Evolutionary conservation across 805 yeast species (phyloP), one percentile per base, ranked within the genome.

Genomic region (Pichia exigua): DNA sequence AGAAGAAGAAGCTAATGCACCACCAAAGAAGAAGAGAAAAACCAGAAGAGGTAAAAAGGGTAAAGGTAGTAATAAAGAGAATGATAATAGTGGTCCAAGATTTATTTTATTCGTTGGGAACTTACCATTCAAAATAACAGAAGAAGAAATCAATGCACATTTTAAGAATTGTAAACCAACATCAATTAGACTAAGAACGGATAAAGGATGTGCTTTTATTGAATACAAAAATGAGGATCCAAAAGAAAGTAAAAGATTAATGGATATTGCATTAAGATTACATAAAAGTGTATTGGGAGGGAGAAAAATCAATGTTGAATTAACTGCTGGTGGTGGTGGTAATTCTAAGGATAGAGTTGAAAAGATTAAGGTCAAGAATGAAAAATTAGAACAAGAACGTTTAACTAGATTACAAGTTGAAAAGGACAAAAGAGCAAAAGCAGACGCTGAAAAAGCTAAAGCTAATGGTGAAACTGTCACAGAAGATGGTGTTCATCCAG

Each of bases 261-360:
- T 94, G 83, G 96, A 89, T 61, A 75, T 79, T 45, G 97, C 97
- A 0, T 73, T 94, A 59, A 74, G 85, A 56, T 78, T 87, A 74
- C 97, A 94, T 67, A 96, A 88, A 67, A 75, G 92, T 4, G 61
- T 72, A 11, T 65, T 92, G 57, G 76, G 79, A 52, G 75, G 77
- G 44, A 76, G 97, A 59, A 88, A 83, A 65, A 91, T 94, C 62
- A 94, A 94, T 63, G 97, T 94, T 38, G 99, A 94, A 66, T 75
- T 94, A 60, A 94, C 98, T 2, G 99, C 89, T 47, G 99, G 99
- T 51, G 99, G 99, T 42, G 99, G 99, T 46, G 97, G 97, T 51
- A 92, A 92, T 65, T 82, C 95, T 11, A 71, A 76, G 53, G 75
- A 72, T 42, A 72, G 95, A 62, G 60, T 79, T 45, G 76, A 78